Evolutionary conservation across 2,329 filamentous ascomycete species (phyloP).

Genomic region (Calonectria pseudoreteaudii): DNA sequence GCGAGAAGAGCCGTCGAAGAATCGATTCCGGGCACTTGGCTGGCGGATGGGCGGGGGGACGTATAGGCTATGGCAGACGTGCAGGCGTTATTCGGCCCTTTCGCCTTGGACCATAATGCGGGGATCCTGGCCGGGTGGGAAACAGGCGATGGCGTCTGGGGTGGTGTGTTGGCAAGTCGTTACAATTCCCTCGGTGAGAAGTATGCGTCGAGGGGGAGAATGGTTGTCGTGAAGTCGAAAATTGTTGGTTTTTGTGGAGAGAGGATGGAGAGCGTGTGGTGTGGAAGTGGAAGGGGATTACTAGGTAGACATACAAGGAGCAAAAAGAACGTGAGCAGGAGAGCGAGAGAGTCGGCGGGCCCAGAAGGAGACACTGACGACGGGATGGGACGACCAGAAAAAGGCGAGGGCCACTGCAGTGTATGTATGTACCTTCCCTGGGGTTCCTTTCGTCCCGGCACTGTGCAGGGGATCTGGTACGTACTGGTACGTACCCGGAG

Average conservation of each 20-base stretch:
- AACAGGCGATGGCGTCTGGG: slow-evolving; percentile 18
- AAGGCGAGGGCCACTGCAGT: slow-evolving; percentile 18
- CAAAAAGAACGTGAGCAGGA: slow-evolving; percentile 17
- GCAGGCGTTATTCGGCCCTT: slow-evolving; percentile 54
- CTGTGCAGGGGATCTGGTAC: slow-evolving; percentile 17
- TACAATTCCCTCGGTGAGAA: background rate
- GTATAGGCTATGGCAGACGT: slow-evolving; percentile 40
- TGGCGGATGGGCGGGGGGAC: slow-evolving; percentile 36
- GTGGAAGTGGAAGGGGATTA: slow-evolving; percentile 18
- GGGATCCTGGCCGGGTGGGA: slow-evolving; percentile 37
- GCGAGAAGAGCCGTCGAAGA: slow-evolving; percentile 38
- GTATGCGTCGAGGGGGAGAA: background rate
- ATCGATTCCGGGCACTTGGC: slow-evolving; percentile 38
- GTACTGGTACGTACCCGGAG: slow-evolving; percentile 18
- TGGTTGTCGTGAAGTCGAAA: slow-evolving; percentile 11
- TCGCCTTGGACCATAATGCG: slow-evolving; percentile 49
- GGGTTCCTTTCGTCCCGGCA: slow-evolving; percentile 6
- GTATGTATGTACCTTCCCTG: slow-evolving; percentile 20
- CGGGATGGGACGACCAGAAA: slow-evolving; percentile 27
- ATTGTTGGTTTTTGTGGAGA: slow-evolving; percentile 22
- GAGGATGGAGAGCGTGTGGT: slow-evolving; percentile 9
- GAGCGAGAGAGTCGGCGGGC: slow-evolving; percentile 19
- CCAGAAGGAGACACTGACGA: slow-evolving; percentile 31
- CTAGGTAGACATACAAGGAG: slow-evolving; percentile 10
- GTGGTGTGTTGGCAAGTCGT: slow-evolving; percentile 12